Conservation (phyloP, 257 asterid genomes). For the Ocimum tenuiflorum region DNA sequence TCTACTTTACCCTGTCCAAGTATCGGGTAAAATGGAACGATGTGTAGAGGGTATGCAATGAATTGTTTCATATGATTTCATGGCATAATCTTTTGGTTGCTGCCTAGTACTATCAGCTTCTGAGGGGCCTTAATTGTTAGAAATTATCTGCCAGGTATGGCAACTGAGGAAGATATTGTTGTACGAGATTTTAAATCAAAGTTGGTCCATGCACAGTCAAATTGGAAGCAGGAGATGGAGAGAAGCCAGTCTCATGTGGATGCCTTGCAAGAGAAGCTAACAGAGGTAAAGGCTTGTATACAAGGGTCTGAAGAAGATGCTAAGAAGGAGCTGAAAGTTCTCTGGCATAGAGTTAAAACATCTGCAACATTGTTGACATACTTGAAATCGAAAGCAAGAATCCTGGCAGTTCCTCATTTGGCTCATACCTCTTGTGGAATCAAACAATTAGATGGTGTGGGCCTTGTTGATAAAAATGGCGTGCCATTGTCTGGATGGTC, state of each 20-base stretch:
- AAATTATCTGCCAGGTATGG: conserved; percentile 46
- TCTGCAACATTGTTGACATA: conserved; percentile 68
- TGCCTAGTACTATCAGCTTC: neutral
- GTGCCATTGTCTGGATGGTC: conserved; percentile 65
- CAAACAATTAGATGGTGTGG: conserved; percentile 62
- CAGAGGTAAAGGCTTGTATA: conserved; percentile 39
- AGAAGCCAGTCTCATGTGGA: conserved; percentile 59
- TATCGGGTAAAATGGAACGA: neutral
- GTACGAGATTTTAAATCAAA: conserved; percentile 38
- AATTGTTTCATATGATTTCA: neutral
- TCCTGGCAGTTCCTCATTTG: conserved; percentile 71
- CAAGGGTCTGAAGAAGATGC: conserved; percentile 57
- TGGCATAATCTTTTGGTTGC: neutral
- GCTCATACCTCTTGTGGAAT: conserved; percentile 69
- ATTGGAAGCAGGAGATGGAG: conserved; percentile 70
- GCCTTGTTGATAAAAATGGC: conserved; percentile 69
- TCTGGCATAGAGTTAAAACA: conserved; percentile 81
- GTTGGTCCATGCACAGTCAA: conserved; percentile 35
- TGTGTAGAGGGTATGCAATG: neutral
- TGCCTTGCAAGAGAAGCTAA: conserved; percentile 60
- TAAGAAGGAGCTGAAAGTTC: conserved; percentile 61
- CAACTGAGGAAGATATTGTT: conserved; percentile 41
- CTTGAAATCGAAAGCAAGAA: conserved; percentile 75
- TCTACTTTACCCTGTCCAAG: neutral
- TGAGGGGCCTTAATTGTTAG: conserved; percentile 15